Conservation (phyloP, 495 filamentous ascomycete species). For the Penicillium subrubescens region DNA sequence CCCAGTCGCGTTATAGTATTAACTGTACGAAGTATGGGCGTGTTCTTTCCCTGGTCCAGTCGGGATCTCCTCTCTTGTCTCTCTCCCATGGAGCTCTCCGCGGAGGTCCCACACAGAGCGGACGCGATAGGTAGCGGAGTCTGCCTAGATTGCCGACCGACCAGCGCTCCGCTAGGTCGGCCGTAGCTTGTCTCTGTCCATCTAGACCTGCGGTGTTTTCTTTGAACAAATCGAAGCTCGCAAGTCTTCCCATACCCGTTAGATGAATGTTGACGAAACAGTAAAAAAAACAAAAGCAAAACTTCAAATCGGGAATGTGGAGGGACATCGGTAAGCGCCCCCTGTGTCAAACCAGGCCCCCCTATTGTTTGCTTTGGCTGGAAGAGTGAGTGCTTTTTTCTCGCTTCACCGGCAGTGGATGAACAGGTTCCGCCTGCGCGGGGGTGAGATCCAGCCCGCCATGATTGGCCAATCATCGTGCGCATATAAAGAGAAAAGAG, state of each 20-base stretch:
- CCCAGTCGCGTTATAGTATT: not conserved
- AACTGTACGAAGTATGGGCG: not conserved
- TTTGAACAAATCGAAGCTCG: not conserved
- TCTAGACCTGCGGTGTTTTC: not conserved
- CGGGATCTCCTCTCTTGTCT: slow-evolving; percentile 4
- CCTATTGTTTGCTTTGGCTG: not conserved
- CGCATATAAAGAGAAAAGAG: slow-evolving; percentile 13
- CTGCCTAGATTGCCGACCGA: slow-evolving; percentile 7
- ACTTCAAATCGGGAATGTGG: not conserved
- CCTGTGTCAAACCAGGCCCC: not conserved
- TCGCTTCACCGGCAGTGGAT: slow-evolving; percentile 23
- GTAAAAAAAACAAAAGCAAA: not conserved
- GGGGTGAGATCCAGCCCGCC: slow-evolving; percentile 28
- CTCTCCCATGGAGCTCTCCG: slow-evolving; percentile 19
- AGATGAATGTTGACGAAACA: not conserved
- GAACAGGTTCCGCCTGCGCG: slow-evolving; percentile 38
- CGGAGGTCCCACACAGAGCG: slow-evolving; percentile 14
- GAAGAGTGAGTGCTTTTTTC: not conserved
- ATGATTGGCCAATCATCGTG: slow-evolving; percentile 34
- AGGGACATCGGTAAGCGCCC: slow-evolving; percentile 2
- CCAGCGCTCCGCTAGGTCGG: not conserved
- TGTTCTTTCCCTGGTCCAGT: not conserved
- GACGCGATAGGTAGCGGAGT: slow-evolving; percentile 15
- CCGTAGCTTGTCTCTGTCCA: slow-evolving; percentile 4
- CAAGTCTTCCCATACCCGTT: too few species aligned